Evolutionary conservation across 768 basidiomycete species (phyloP), one percentile per base, ranked within the genome.

Genomic region (Xerocomus brunneocitrinus): DNA sequence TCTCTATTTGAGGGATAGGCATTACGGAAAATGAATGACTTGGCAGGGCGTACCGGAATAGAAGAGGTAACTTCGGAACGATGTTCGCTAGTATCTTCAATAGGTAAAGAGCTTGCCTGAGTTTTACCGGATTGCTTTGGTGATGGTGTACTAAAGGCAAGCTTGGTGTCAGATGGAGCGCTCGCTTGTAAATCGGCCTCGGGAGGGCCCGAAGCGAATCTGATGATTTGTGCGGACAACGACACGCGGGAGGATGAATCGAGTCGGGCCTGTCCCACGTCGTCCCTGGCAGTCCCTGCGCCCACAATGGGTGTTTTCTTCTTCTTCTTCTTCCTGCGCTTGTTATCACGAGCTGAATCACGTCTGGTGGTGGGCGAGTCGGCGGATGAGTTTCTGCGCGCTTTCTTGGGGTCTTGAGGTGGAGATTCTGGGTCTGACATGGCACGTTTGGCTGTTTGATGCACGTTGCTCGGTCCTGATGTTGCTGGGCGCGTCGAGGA

Each of bases 301-400:
- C 3, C 47, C 16, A 70, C 68, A 24, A 69, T 49, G 0, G 68
- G 60, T 0, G 55, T 49, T 53, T 69, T 69, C 58, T 62, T 69
- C 45, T 60, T 69, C 55, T 39, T 68, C 55, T 30, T 70, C 53
- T 38, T 70, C 7, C 68, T 56, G 34, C 62, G 68, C 45, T 56
- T 71, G 4, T 51, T 25, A 27, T 68, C 67, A 25, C 67, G 55
- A 48, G 46, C 56, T 22, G 62, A 48, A 40, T 64, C 65, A 5
- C 53, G 63, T 35, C 53, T 57, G 19, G 45, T 19, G 34, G 28
- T 44, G 10, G 65, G 54, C 36, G 60, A 27, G 43, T 44, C 61
- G 32, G 48, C 27, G 8, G 61, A 55, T 2, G 62, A 42, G 55
- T 60, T 53, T 52, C 52, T 59, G 55, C 66, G 67, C 4, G 45